Evolutionary conservation across 805 yeast species (phyloP).

Genomic region (Candida boleticola): DNA sequence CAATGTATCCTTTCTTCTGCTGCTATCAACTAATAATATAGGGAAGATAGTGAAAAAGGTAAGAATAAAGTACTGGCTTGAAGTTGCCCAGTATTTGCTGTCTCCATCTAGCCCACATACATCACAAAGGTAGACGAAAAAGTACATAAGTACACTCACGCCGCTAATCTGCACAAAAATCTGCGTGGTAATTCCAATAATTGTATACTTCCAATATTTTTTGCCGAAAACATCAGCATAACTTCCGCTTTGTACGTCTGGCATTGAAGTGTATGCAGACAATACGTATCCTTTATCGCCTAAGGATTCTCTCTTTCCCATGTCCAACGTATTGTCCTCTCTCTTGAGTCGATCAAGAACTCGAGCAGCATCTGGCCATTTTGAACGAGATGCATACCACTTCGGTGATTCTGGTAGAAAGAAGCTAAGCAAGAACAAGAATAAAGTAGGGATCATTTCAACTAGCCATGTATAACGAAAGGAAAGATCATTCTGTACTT

Average conservation of each 20-base stretch:
- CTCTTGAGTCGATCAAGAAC: conserved; percentile 13
- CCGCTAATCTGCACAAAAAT: conserved; percentile 46
- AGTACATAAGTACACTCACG: conserved; percentile 42
- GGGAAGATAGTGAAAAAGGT: conserved; percentile 45
- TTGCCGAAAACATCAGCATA: conserved; percentile 32
- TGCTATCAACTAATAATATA: conserved; percentile 37
- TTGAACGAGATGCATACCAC: conserved; percentile 26
- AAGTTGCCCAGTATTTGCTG: conserved; percentile 28
- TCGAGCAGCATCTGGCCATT: conserved; percentile 36
- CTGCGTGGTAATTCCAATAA: conserved; percentile 39
- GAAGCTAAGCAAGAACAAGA: conserved; percentile 16
- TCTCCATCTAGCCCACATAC: conserved; percentile 43
- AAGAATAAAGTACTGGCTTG: conserved; percentile 38
- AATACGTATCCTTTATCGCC: conserved; percentile 23
- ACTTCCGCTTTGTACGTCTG: conserved; percentile 17
- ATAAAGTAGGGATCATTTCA: conserved; percentile 18
- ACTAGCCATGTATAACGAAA: conserved; percentile 20
- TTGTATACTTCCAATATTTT: conserved; percentile 31
- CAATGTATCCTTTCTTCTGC: conserved; percentile 47
- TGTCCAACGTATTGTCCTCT: conserved; percentile 10
- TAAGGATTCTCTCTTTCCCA: conserved; percentile 6
- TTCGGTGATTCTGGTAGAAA: conserved; percentile 31
- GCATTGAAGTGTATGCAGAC: conserved; percentile 20
- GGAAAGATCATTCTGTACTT: conserved; percentile 8
- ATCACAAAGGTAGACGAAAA: conserved; percentile 45